Percentiles rank a stretch among this genome's conserved stretches.
Evolutionary conservation across 148 eudicot species (phyloP).

Genomic region (Euryodendron excelsum): DNA sequence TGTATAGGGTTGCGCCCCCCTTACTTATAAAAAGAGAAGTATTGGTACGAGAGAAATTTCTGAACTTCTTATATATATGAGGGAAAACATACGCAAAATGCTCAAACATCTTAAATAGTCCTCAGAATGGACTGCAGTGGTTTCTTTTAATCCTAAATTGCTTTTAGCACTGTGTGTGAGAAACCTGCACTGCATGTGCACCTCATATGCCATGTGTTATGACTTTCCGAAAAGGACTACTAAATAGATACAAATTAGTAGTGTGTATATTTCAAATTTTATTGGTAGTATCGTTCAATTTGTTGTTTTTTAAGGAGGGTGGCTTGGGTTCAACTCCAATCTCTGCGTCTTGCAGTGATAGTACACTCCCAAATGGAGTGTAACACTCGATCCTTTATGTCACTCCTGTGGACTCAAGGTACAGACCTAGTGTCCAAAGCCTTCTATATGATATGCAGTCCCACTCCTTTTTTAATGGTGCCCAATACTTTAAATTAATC

Average conservation of each 20-base stretch:
- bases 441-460: no score
- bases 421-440: no score
- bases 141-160: background rate
- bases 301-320: background rate
- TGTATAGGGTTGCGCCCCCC: no score
- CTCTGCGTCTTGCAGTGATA: background rate
- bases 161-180: background rate
- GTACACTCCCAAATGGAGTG: background rate
- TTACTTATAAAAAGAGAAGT: no score
- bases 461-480: no score
- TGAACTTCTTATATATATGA: background rate
- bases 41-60: background rate
- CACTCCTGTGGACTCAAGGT: no score
- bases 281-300: background rate
- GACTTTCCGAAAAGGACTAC: background rate
- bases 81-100: background rate
- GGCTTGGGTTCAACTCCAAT: background rate
- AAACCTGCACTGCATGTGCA: background rate
- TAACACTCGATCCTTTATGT: no score
- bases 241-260: background rate
- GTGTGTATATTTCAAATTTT: background rate
- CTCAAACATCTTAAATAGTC: background rate
- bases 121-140: background rate
- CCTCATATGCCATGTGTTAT: background rate
- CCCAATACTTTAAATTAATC: no score